Evolutionary conservation across 768 basidiomycete genomes (phyloP).

Genomic region (Tylopilus rubrobrunneus): DNA sequence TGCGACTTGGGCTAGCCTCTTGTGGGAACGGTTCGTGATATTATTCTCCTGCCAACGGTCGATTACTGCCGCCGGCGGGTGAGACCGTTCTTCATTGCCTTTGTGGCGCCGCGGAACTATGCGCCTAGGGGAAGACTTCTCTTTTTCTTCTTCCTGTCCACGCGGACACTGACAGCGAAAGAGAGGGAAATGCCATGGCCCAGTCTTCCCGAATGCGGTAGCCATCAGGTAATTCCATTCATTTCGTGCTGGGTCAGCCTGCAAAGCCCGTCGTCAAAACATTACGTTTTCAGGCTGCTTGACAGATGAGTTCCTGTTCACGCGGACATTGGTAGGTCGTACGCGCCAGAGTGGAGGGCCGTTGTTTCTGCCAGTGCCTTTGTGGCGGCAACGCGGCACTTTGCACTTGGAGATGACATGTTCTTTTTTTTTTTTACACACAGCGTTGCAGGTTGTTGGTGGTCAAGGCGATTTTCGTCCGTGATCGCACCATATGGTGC

Average conservation of each 20-base stretch:
- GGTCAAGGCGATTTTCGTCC: not conserved
- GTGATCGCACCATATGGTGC: not conserved
- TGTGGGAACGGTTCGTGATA: not conserved
- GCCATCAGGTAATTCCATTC: too few species aligned
- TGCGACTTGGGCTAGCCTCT: not conserved
- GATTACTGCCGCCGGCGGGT: not conserved
- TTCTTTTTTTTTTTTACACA: not conserved
- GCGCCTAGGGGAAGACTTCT: not conserved
- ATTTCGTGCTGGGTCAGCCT: too few species aligned
- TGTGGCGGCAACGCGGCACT: conserved; percentile 7
- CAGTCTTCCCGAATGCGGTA: too few species aligned
- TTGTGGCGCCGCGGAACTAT: not conserved
- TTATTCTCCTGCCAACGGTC: not conserved
- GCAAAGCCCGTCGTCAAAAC: too few species aligned
- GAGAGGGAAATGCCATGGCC: too few species aligned
- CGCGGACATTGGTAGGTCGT: too few species aligned
- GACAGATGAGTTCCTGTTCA: too few species aligned
- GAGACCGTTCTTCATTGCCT: not conserved
- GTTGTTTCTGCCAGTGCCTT: not conserved
- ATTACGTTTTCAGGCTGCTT: too few species aligned
- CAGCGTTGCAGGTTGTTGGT: not conserved
- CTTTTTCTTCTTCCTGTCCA: not conserved
- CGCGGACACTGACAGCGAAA: too few species aligned
- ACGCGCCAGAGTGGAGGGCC: too few species aligned
- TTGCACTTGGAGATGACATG: not conserved